A percentile compares a stretch with the other conserved stretches of the same genome.
Evolutionary conservation across 106 monocot species (phyloP).

Genomic region (Dendrobium huoshanense): DNA sequence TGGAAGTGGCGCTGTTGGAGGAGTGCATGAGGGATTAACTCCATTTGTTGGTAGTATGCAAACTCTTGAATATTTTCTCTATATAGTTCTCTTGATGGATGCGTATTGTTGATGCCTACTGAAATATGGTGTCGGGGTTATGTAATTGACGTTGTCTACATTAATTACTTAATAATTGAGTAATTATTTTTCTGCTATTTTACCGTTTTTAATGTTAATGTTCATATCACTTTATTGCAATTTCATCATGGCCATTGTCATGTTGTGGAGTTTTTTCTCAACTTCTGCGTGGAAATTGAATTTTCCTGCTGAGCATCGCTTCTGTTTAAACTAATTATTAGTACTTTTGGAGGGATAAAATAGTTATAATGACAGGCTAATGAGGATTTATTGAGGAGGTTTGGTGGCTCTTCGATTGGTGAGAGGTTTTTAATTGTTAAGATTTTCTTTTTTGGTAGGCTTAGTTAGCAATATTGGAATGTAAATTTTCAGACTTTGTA

Average conservation of each 20-base stretch:
- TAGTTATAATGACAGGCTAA: background rate
- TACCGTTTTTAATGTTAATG: background rate
- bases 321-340: background rate
- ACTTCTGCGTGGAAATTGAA: background rate
- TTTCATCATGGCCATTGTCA: background rate
- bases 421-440: background rate
- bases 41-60: background rate
- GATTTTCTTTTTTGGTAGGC: background rate
- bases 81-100: background rate
- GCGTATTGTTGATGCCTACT: background rate
- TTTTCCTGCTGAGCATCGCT: background rate
- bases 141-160: background rate
- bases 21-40: background rate
- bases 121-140: background rate
- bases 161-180: background rate
- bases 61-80: background rate
- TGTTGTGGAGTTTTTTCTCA: background rate
- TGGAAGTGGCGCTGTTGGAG: background rate
- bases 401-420: background rate
- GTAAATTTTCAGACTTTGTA: background rate
- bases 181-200: background rate
- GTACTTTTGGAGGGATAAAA: background rate
- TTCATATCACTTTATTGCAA: background rate
- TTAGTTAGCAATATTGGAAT: background rate
- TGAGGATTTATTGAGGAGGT: background rate